Percentiles rank a stretch among this genome's conserved stretches.
Conservation (phyloP, 2,329 filamentous ascomycete species). For the Hymenotorrendiella dingleyae region DNA sequence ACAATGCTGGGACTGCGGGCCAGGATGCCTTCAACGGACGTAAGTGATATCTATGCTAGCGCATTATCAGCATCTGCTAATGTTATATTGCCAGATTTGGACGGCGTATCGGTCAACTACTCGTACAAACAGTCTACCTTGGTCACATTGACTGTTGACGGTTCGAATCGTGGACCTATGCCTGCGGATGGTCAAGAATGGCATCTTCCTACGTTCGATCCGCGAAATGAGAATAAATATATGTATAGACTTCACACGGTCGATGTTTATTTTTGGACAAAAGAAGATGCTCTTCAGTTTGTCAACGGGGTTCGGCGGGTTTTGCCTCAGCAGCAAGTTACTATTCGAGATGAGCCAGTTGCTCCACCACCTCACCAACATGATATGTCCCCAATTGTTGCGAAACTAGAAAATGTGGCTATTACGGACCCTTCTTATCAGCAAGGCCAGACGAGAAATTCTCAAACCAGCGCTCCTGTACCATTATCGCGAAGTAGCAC, state of each 20-base stretch:
- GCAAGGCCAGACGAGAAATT: constrained; percentile 25
- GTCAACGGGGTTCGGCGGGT: constrained; percentile 62
- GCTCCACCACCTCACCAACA: constrained; percentile 40
- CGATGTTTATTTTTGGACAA: constrained; percentile 76
- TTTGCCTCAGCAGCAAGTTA: constrained; percentile 53
- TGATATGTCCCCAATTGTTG: constrained; percentile 63
- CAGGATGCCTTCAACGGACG: constrained; percentile 76
- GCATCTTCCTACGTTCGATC: constrained; percentile 70
- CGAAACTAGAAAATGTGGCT: constrained; percentile 65
- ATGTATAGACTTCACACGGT: constrained; percentile 71
- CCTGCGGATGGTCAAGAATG: constrained; percentile 52
- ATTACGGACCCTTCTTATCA: constrained; percentile 53
- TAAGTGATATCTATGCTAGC: constrained; percentile 38
- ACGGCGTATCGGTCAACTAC: constrained; percentile 59
- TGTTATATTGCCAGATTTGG: constrained; percentile 47
- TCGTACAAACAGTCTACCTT: constrained; percentile 69
- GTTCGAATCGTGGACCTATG: constrained; percentile 20
- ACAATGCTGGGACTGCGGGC: constrained; percentile 65
- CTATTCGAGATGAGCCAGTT: constrained; percentile 59
- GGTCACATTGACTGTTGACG: constrained; percentile 60
- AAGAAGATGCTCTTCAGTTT: constrained; percentile 64
- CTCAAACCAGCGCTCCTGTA: constrained; percentile 16
- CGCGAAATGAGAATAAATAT: constrained; percentile 69
- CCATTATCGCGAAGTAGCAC: constrained; percentile 4
- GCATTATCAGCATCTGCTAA: constrained; percentile 8